Evolutionary conservation across 495 filamentous ascomycete species (phyloP), one percentile per base, ranked within the genome.

Genomic region (Chaetomidium leptoderma): DNA sequence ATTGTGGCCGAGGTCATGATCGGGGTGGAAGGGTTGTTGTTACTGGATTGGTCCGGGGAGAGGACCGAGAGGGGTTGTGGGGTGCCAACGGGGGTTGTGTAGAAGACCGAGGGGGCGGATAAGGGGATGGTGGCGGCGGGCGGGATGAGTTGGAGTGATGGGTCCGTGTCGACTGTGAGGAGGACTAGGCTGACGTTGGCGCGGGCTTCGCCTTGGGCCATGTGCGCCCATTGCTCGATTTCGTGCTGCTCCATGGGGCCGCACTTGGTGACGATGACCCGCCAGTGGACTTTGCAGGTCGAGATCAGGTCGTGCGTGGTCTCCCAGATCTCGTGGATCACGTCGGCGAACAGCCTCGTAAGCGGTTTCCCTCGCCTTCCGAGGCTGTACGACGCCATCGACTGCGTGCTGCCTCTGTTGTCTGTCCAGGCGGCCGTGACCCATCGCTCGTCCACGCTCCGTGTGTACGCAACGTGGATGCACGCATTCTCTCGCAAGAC

Each of bases 401-500:
- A 85, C 67, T 95, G 90, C 55, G 88, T 80, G 39, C 76, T 81
- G 0, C 93, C 95, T 24, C 76, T 81, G 63, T 83, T 91, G 70
- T 97, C 91, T 1, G 88, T 89, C 95, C 95, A 99, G n/a, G 88
- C 88, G 5, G 85, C 91, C 1, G 86, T 86, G 44, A 97, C 70
- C 95, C 95, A 99, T 17, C 88, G 81, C 45, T 88, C 85, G 66
- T 93, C 90, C 29, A 85, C 73, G 66, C 89, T 92, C 58, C 85
- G 83, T 0, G 87, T 86, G 66, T 92, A 96, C 8, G 89, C 91
- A 45, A 97, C 73, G 68, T 99, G 95, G 11, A 99, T 81, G 58
- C 86, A 86, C 13, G 82, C 85, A 33, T 91, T 90, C 64, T 95
- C 90, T 48, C 87, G 84, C n/a, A 97, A 71, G 0, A 93, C 77